phyloP scores from a whole-genome alignment of 257 asterid species.

The Solanum clarkiae region DNA sequence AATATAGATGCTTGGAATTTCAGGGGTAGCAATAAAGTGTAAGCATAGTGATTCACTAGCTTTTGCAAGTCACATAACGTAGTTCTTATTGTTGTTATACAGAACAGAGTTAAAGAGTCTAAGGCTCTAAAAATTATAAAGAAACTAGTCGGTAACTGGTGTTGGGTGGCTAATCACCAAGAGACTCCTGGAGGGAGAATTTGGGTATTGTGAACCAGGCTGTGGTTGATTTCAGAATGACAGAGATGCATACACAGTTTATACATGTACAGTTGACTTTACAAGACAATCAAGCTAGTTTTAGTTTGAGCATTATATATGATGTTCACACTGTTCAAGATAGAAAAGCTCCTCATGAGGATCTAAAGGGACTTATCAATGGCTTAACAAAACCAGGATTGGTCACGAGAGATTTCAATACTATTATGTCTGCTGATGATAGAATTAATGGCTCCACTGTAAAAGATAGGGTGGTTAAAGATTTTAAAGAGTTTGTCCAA shows the following conservation, averaged over 20 bases:
- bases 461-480: not conserved
- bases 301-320: not conserved
- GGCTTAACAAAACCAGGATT: not conserved
- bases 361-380: not conserved
- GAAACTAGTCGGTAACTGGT: not conserved
- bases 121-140: not conserved
- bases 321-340: not conserved
- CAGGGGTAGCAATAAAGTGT: not conserved
- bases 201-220: not conserved
- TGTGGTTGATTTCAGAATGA: not conserved
- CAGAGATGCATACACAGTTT: not conserved
- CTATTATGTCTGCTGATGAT: too few relatives aligned
- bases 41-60: not conserved
- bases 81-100: not conserved
- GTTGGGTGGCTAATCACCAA: not conserved
- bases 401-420: not conserved
- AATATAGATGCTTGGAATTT: not conserved
- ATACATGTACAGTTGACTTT: not conserved
- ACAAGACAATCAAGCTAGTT: not conserved
- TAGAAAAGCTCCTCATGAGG: not conserved
- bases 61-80: not conserved
- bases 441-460: not conserved
- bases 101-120: not conserved
- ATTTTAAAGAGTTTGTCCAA: not conserved
- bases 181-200: not conserved